These are phyloP conservation scores for Vanderwaltozyma yarrowii DNA, from an alignment of 805 yeast genomes.

Conservation along the genomic window DNA sequence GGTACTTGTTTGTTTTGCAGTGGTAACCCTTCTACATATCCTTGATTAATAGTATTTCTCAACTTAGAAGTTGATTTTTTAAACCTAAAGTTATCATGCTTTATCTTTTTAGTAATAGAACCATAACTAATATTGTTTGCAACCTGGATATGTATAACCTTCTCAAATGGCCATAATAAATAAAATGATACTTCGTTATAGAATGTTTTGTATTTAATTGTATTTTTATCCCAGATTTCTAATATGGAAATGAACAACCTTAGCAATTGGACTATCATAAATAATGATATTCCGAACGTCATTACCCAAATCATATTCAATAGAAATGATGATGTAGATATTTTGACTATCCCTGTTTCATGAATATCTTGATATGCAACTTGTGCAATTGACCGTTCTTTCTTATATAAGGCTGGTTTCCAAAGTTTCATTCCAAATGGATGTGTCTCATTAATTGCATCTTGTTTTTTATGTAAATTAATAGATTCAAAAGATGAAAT, in stretches of 20 bases:
- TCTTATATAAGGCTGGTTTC: conserved; percentile 96
- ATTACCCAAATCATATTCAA: conserved; percentile 66
- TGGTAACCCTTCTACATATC: no score
- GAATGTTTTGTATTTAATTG: conserved; percentile 53
- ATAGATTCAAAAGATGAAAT: conserved; percentile 35
- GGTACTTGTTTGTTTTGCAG: no score
- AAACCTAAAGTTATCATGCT: neutral
- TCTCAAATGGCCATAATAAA: conserved; percentile 79
- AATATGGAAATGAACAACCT: conserved; percentile 34
- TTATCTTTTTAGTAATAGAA: neutral
- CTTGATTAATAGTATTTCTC: no score
- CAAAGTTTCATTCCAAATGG: conserved; percentile 97
- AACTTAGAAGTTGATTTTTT: neutral
- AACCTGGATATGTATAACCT: conserved; percentile 51
- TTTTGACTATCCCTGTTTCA: conserved; percentile 45
- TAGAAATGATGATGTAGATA: conserved; percentile 49
- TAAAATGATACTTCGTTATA: conserved; percentile 55
- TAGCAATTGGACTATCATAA: conserved; percentile 35
- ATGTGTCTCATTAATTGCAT: conserved; percentile 93
- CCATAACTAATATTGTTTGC: neutral
- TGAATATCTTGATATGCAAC: conserved; percentile 92
- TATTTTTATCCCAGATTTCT: conserved; percentile 33
- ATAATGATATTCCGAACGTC: conserved; percentile 59
- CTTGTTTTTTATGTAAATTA: conserved; percentile 70
- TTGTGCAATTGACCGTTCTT: conserved; percentile 78